phyloP scores from a whole-genome alignment of 1,139 yeast species.

The Protomyces lactucae-debilis region DNA sequence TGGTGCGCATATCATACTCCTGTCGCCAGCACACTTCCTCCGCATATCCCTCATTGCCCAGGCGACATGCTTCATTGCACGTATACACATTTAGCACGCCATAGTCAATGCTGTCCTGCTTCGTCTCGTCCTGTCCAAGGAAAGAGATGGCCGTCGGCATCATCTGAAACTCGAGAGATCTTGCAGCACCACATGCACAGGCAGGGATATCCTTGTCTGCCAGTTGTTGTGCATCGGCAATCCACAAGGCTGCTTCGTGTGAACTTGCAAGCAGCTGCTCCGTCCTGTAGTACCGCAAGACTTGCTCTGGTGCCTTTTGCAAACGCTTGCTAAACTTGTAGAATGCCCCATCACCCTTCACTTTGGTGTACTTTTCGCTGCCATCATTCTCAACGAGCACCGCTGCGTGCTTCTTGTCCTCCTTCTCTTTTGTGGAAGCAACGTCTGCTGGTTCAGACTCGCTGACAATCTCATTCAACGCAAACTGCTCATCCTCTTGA shows the following conservation, averaged over 20 bases:
- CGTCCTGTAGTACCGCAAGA: constrained; percentile 24
- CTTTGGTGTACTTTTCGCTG: constrained; percentile 28
- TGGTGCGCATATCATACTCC: constrained; percentile 25
- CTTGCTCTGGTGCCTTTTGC: constrained; percentile 24
- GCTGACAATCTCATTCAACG: constrained; percentile 21
- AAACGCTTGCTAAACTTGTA: constrained; percentile 28
- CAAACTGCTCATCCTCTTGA: neutral
- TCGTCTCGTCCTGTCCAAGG: constrained; percentile 23
- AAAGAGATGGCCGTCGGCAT: constrained; percentile 27
- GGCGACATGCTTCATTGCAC: constrained; percentile 24
- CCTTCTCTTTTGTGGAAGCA: neutral
- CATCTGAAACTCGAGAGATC: constrained; percentile 27
- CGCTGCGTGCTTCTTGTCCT: neutral
- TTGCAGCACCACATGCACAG: constrained; percentile 20
- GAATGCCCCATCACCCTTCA: constrained; percentile 28
- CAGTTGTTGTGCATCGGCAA: constrained; percentile 20
- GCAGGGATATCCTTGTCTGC: constrained; percentile 25
- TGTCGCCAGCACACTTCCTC: constrained; percentile 17
- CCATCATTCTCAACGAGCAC: constrained; percentile 25
- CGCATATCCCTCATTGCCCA: constrained; percentile 15
- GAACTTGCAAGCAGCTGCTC: constrained; percentile 6
- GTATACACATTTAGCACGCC: constrained; percentile 28
- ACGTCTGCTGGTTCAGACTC: constrained; percentile 21
- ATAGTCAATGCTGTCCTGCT: constrained; percentile 23
- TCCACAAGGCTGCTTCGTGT: constrained; percentile 24